A percentile compares a stretch with the other conserved stretches of the same genome.
phyloP scores from a whole-genome alignment of 2,329 filamentous ascomycete species.

The Sordariomycetes sp. region DNA sequence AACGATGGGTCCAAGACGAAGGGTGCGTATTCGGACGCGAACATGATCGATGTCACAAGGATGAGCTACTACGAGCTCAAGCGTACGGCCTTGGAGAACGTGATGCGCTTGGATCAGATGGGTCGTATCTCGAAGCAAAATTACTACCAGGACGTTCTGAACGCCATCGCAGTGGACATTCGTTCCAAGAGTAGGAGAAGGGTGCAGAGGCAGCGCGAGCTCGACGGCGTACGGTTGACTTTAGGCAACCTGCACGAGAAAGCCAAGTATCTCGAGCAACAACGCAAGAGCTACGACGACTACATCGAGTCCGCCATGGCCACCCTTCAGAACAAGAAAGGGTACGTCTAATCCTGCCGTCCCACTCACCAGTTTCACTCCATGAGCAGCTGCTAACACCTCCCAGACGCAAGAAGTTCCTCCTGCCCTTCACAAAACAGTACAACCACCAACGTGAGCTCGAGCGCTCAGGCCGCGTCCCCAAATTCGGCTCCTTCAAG shows the following conservation, averaged over 20 bases:
- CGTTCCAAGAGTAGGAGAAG: slow-evolving; percentile 91
- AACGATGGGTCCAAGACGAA: slow-evolving; percentile 54
- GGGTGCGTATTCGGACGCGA: slow-evolving; percentile 82
- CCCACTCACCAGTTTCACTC: not conserved
- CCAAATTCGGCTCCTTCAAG: slow-evolving; percentile 97
- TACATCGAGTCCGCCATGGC: slow-evolving; percentile 99
- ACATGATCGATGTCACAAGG: slow-evolving; percentile 80
- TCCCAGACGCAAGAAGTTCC: slow-evolving; percentile 76
- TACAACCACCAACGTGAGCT: slow-evolving; percentile 98
- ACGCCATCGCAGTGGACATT: slow-evolving; percentile 93
- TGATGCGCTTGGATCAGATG: slow-evolving; percentile 77
- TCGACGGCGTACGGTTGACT: slow-evolving; percentile 74
- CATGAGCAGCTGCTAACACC: not conserved
- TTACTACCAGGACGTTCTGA: slow-evolving; percentile 94
- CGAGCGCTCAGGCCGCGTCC: slow-evolving; percentile 81
- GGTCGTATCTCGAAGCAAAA: slow-evolving; percentile 86
- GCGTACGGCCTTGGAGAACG: slow-evolving; percentile 85
- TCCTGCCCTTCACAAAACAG: slow-evolving; percentile 95
- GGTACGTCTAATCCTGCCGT: slow-evolving; percentile 36
- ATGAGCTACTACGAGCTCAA: slow-evolving; percentile 92
- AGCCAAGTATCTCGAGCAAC: slow-evolving; percentile 84
- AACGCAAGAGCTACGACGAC: slow-evolving; percentile 96
- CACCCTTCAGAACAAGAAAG: slow-evolving; percentile 94
- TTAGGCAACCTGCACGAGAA: slow-evolving; percentile 72
- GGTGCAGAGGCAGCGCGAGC: slow-evolving; percentile 82